Conservation (phyloP, 768 basidiomycete genomes). For the Boletus rufocinnamomeus region DNA sequence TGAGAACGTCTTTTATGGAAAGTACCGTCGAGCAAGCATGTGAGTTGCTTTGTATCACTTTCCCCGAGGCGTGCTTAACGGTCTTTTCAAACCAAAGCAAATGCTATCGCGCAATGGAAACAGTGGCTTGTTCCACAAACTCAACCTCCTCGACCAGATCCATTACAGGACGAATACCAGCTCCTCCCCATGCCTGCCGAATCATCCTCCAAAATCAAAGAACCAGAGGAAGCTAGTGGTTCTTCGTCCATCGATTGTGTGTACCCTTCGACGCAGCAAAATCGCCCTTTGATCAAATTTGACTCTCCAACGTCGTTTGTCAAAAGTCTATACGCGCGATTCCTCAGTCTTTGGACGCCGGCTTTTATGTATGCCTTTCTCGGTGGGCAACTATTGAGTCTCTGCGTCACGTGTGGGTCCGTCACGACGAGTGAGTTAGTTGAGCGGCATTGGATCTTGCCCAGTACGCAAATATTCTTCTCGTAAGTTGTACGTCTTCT, state of each 20-base stretch:
- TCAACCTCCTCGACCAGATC: conserved; percentile 12
- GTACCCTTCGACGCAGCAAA: conserved; percentile 1
- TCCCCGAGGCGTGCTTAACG: neutral
- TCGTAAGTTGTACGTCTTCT: conserved; percentile 48
- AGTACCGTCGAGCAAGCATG: conserved; percentile 5
- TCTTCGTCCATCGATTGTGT: neutral
- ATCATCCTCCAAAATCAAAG: conserved; percentile 9
- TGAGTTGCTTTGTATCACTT: conserved; percentile 4
- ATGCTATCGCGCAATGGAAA: conserved; percentile 16
- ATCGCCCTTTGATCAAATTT: conserved; percentile 18
- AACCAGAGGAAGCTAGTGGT: conserved; percentile 4
- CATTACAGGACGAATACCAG: conserved; percentile 25
- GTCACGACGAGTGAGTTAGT: conserved; percentile 80
- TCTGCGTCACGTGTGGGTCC: conserved; percentile 26
- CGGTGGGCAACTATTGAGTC: conserved; percentile 31
- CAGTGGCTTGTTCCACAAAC: conserved; percentile 13
- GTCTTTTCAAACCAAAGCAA: conserved; percentile 7
- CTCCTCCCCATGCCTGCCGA: conserved; percentile 16
- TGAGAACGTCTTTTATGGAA: conserved; percentile 11
- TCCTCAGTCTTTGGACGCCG: conserved; percentile 32
- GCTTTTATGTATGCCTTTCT: conserved; percentile 30
- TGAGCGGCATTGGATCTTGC: conserved; percentile 63
- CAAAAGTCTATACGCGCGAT: conserved; percentile 20
- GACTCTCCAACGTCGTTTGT: conserved; percentile 25
- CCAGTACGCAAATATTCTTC: conserved; percentile 81